Percentiles rank a stretch among this genome's conserved stretches.
Evolutionary conservation across 495 filamentous ascomycete species (phyloP).

Genomic region (Haplographium delicatum): DNA sequence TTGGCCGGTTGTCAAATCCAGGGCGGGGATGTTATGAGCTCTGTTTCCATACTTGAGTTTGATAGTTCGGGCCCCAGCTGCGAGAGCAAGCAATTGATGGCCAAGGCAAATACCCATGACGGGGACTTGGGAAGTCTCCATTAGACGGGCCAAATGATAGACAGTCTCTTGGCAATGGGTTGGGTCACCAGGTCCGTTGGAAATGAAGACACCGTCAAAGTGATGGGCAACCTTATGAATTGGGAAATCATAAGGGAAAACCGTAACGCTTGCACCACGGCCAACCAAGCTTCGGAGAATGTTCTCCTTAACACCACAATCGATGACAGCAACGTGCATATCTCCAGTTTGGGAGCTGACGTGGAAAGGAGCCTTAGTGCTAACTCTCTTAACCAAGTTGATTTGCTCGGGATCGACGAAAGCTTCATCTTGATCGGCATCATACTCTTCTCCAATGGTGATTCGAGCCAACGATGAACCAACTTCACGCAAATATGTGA

Average conservation of each 20-base stretch:
- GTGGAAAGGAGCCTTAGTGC: slow-evolving; percentile 97
- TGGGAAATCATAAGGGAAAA: slow-evolving; percentile 92
- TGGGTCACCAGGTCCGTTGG: slow-evolving; percentile 95
- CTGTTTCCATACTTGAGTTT: slow-evolving; percentile 98
- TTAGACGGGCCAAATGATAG: slow-evolving; percentile 79
- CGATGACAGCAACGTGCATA: slow-evolving; percentile 88
- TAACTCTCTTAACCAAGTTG: slow-evolving; percentile 90
- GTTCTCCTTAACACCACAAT: slow-evolving; percentile 99
- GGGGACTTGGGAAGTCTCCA: slow-evolving; percentile 84
- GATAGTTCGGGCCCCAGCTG: slow-evolving; percentile 76
- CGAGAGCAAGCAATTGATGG: slow-evolving; percentile 82
- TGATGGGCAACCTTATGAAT: slow-evolving; percentile 97
- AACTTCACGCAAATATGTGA: slow-evolving; percentile 91
- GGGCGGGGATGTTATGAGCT: slow-evolving; percentile 93
- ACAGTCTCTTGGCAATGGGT: slow-evolving; percentile 92
- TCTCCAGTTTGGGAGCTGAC: slow-evolving; percentile 72
- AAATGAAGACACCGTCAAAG: slow-evolving; percentile 97
- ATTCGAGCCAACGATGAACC: slow-evolving; percentile 93
- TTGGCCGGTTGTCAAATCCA: slow-evolving; percentile 89
- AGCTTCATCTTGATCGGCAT: slow-evolving; percentile 96
- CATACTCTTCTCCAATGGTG: slow-evolving; percentile 95
- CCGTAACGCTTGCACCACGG: slow-evolving; percentile 82
- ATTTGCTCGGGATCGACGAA: slow-evolving; percentile 93
- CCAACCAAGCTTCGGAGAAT: slow-evolving; percentile 89
- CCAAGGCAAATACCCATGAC: slow-evolving; percentile 97